Conservation (phyloP, 1,284 basidiomycete species). For the Mycena sp. region DNA sequence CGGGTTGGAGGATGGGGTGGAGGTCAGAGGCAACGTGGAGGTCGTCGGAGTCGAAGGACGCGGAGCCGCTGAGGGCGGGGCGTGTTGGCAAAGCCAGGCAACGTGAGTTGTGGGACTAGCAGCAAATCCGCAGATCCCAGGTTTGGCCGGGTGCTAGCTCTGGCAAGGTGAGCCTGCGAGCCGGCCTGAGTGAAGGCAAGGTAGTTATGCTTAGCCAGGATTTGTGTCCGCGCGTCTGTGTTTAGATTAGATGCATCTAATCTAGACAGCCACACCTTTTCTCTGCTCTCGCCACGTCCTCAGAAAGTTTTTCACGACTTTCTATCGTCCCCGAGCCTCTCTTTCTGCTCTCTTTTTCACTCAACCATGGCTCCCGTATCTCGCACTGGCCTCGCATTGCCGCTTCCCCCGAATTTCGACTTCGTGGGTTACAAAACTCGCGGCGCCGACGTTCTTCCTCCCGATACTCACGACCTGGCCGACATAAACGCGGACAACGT, state of each 20-base stretch:
- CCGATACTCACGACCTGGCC: background rate
- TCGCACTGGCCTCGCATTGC: background rate
- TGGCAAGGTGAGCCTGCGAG: background rate
- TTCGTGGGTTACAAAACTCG: background rate
- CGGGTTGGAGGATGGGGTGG: no score
- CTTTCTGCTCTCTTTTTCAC: background rate
- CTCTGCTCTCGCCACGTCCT: background rate
- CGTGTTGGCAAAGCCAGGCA: no score
- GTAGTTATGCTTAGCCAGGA: background rate
- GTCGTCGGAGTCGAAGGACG: no score
- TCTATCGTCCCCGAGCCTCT: background rate
- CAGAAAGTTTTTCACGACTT: background rate
- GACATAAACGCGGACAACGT: background rate
- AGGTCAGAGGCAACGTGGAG: no score
- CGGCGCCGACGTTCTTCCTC: background rate
- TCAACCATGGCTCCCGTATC: background rate
- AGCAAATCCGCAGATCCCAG: no score
- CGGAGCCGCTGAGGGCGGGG: no score
- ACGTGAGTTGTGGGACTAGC: no score
- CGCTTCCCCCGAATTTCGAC: constrained; percentile 4
- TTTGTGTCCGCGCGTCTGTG: background rate
- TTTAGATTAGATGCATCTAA: background rate
- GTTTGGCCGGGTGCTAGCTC: no score
- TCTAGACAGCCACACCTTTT: background rate
- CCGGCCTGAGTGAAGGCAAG: background rate